These are phyloP conservation scores for Cladobotryum protrusum DNA, from an alignment of 2,329 filamentous ascomycete species.

Conservation along the genomic window DNA sequence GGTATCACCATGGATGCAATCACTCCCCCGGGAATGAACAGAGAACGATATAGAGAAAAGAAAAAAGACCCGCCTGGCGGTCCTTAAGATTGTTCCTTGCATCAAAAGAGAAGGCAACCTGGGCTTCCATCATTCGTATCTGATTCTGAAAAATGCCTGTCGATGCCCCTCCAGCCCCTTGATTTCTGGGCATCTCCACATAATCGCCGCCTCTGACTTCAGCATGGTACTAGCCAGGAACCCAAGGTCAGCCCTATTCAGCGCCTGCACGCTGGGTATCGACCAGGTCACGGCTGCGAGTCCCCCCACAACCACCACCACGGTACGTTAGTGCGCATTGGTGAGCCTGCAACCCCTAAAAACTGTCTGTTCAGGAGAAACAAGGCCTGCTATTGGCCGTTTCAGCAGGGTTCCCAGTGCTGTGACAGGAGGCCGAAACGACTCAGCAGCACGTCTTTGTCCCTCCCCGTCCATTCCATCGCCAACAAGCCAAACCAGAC, in stretches of 20 bases:
- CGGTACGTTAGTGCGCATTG: conserved; percentile 9
- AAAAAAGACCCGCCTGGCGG: not conserved
- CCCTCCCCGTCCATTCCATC: not conserved
- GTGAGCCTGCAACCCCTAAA: conserved; percentile 14
- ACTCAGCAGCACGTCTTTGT: conserved; percentile 4
- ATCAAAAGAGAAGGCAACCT: not conserved
- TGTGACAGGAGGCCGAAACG: conserved; percentile 14
- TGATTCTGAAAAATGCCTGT: conserved; percentile 10
- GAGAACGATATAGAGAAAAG: too few species aligned
- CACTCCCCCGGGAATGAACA: too few species aligned
- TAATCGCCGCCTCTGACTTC: conserved; percentile 8
- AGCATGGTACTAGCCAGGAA: conserved; percentile 2
- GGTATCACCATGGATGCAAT: too few species aligned
- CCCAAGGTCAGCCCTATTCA: not conserved
- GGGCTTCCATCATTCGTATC: not conserved
- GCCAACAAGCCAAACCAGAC: not conserved
- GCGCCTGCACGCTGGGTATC: not conserved
- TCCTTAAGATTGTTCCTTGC: conserved; percentile 10
- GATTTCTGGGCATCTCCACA: conserved; percentile 13
- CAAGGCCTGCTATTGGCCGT: conserved; percentile 10
- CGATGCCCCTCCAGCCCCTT: conserved; percentile 14
- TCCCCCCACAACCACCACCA: conserved; percentile 10
- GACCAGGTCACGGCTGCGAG: conserved; percentile 5
- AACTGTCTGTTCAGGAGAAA: conserved; percentile 6
- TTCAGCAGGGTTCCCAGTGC: conserved; percentile 4